These are phyloP conservation scores for Oehlia diaphana DNA, from an alignment of 192 early-diverging fungal species.

Conservation along the genomic window DNA sequence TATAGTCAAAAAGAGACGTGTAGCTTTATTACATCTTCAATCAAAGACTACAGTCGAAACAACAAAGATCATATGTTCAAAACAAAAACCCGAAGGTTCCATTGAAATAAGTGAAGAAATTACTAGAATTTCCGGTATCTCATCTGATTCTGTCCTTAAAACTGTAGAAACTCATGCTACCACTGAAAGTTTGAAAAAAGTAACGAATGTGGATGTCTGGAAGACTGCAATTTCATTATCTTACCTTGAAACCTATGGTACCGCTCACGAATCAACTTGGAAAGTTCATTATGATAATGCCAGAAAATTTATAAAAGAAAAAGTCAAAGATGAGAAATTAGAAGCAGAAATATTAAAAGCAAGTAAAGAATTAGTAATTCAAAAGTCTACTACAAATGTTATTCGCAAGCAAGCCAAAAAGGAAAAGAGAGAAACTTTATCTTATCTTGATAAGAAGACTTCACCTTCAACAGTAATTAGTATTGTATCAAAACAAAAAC, in stretches of 20 bases:
- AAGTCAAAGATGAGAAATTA: too few species aligned
- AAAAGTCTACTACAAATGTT: not conserved
- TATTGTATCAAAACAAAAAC: not conserved
- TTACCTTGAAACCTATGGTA: not conserved
- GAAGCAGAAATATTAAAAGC: too few species aligned
- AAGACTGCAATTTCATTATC: not conserved
- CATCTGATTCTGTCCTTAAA: not conserved
- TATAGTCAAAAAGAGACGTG: not conserved
- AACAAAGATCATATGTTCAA: not conserved
- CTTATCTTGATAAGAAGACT: not conserved
- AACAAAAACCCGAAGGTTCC: not conserved
- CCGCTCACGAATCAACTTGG: not conserved
- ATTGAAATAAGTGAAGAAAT: constrained; percentile 1
- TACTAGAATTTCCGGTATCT: not conserved
- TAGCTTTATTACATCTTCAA: not conserved
- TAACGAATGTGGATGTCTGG: not conserved
- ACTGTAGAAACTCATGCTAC: not conserved
- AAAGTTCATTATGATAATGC: not conserved
- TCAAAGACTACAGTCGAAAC: not conserved
- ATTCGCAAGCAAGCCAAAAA: not conserved
- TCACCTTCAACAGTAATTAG: not conserved
- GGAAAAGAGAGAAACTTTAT: not conserved
- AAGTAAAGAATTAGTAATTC: too few species aligned
- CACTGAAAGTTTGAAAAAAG: not conserved
- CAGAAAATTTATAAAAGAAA: not conserved